Base-by-base conservation (phyloP, 208 protist species). In the Trypanosoma melophagium region DNA sequence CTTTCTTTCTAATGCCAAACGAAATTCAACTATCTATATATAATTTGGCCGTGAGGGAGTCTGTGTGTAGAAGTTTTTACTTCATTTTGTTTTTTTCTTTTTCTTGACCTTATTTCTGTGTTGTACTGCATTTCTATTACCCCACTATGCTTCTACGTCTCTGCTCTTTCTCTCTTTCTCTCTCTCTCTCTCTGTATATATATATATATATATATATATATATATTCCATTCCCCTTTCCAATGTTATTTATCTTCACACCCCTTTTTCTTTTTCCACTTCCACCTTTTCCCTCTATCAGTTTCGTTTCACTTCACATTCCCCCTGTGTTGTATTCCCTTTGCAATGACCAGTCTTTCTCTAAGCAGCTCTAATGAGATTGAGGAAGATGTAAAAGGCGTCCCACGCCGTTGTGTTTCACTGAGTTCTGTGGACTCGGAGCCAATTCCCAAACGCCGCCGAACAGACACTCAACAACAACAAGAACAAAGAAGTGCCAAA, bases 351-450 rank as follows among this genome's bases (percentile, higher is more conserved):
- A 45, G 19, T 24, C 14, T 62, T 16, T 52, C 57, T 9, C 19
- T 25, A 3, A 25, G 44, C 16, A 54, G 59, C 19, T 47, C 31
- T 19, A 53, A 42, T 47, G 59, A 67, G 3, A 53, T 75, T 13
- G 45, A 35, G 7, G 60, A 69, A 40, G 25, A 75, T 22, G 35
- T 56, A 35, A 47, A 9, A 1, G 60, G 59, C 21, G 54, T 68
- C 47, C 51, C 62, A 2, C 71, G 76, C 21, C 61, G 73, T 12
- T 56, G 65, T 13, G 81, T 93, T 13, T 93, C 87, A n/a, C 82
- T 95, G 60, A 93, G 87, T 70, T 95, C 90, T 21, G 77, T 82
- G 0, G 90, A 95, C 69, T 92, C 87, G 0, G 86, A 95, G 51
- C 87, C 87, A 0, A 76, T 95, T 13, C 45, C 22, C n/a, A 71